phyloP scores from a whole-genome alignment of 352 stramenopile genomes.

The Phytophthora pseudosyringae region DNA sequence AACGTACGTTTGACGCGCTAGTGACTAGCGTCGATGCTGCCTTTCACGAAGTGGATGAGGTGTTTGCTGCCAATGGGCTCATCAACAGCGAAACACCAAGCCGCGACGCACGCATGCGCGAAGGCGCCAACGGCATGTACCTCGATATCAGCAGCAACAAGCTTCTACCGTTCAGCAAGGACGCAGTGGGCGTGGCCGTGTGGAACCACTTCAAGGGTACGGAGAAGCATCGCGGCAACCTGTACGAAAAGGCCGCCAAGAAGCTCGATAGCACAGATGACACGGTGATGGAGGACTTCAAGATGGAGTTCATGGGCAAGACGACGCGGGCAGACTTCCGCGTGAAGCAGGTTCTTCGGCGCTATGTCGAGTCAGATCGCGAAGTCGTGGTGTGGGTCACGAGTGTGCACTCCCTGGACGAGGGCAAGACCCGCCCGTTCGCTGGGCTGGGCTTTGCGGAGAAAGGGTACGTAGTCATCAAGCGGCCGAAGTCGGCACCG shows the following conservation, averaged over 20 bases:
- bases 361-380: slow-evolving; percentile 19
- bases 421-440: slow-evolving; percentile 24
- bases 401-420: slow-evolving; percentile 29
- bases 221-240: slow-evolving; percentile 27
- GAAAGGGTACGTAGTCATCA: slow-evolving; percentile 35
- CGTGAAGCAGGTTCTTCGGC: slow-evolving; percentile 56
- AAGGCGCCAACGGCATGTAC: slow-evolving; percentile 33
- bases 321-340: slow-evolving; percentile 51
- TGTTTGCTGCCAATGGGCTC: slow-evolving; percentile 43
- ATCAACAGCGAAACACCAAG: slow-evolving; percentile 11
- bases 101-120: slow-evolving; percentile 26
- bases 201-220: slow-evolving; percentile 37
- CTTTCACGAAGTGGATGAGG: slow-evolving; percentile 32
- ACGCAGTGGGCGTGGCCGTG: slow-evolving; percentile 16
- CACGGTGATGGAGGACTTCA: slow-evolving; percentile 60
- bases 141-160: slow-evolving; percentile 44
- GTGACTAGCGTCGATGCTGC: slow-evolving; percentile 33
- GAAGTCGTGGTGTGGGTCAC: slow-evolving; percentile 32
- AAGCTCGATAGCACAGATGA: slow-evolving; percentile 33
- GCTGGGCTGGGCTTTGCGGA: slow-evolving; percentile 33
- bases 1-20: slow-evolving; percentile 37
- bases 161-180: slow-evolving; percentile 37
- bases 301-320: slow-evolving; percentile 53
- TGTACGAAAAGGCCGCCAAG: slow-evolving; percentile 31
- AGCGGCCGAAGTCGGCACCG: slow-evolving; percentile 13